Conservation (phyloP, 371 early-diverging fungal species). For the Mortierella sp. region DNA sequence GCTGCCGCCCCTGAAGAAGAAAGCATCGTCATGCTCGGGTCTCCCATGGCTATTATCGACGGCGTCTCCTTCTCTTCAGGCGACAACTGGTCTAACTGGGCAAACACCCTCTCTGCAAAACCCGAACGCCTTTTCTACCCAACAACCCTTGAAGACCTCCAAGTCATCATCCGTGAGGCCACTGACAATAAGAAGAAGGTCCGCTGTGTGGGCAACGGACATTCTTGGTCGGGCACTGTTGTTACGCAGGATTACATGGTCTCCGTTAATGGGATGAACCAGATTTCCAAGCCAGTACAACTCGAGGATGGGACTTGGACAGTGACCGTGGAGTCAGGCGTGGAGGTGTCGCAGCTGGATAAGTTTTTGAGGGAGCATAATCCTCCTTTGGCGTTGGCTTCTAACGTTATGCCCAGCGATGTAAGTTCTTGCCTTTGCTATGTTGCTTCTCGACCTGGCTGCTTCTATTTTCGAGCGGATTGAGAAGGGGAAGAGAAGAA, state of each 20-base stretch:
- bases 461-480: background rate
- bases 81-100: conserved; percentile 31
- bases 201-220: conserved; percentile 37
- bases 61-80: conserved; percentile 26
- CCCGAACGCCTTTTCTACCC: conserved; percentile 45
- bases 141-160: conserved; percentile 30
- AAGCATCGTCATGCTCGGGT: background rate
- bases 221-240: conserved; percentile 20
- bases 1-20: background rate
- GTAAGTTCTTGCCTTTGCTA: background rate
- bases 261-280: conserved; percentile 23
- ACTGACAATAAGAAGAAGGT: conserved; percentile 30
- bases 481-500: too few relatives aligned
- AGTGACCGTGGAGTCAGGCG: conserved; percentile 40
- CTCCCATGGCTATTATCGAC: conserved; percentile 22
- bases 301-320: conserved; percentile 19
- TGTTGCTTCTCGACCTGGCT: background rate
- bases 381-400: conserved; percentile 35
- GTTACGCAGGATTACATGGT: conserved; percentile 32
- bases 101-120: conserved; percentile 13
- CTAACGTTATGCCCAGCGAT: conserved; percentile 18
- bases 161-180: conserved; percentile 38
- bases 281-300: conserved; percentile 20
- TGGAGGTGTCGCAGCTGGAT: conserved; percentile 29
- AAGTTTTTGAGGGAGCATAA: conserved; percentile 16